These are phyloP conservation scores for Trapa bicornis DNA, from an alignment of 345 rosid species.

Conservation along the genomic window DNA sequence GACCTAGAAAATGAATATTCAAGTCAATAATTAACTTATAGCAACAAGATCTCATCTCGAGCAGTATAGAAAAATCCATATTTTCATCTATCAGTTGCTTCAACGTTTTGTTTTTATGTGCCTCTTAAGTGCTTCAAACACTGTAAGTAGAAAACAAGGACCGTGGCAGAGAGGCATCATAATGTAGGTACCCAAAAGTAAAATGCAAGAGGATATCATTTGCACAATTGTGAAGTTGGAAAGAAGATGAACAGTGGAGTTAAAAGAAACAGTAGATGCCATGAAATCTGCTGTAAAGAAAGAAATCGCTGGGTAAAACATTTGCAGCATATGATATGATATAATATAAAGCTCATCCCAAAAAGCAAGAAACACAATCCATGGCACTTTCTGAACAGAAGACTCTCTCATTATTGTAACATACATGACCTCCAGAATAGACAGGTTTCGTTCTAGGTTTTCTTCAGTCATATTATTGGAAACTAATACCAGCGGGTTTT, in stretches of 20 bases:
- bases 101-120: neutral
- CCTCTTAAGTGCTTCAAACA: neutral
- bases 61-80: neutral
- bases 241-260: neutral
- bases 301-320: neutral
- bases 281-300: neutral
- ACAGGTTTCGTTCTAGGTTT: neutral
- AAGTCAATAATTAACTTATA: neutral
- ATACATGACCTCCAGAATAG: neutral
- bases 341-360: neutral
- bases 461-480: neutral
- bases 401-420: neutral
- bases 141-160: neutral
- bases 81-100: neutral
- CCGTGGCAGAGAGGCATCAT: neutral
- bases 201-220: constrained; percentile 1
- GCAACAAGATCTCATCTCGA: neutral
- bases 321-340: neutral
- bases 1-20: constrained; percentile 34
- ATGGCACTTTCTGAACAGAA: neutral
- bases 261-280: neutral
- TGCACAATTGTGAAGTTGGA: neutral
- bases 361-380: neutral
- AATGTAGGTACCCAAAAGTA: neutral
- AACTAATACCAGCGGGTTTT: constrained; percentile 50